Evolutionary conservation across 768 basidiomycete genomes (phyloP).

Genomic region (Neoboletus subvelutipes): DNA sequence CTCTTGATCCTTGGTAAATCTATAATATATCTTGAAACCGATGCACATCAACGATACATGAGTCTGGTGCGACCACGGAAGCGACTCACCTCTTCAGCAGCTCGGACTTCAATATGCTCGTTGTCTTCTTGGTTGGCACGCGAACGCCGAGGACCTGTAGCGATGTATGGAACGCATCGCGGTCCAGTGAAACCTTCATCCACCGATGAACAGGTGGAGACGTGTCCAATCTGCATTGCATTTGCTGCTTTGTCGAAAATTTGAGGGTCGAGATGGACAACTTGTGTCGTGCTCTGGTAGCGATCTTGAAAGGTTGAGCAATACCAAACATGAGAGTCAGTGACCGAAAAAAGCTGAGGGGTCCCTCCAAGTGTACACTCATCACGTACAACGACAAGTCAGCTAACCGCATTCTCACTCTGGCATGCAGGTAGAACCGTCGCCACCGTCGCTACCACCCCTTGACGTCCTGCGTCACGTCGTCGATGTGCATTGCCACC

Average conservation of each 20-base stretch:
- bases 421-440: not conserved
- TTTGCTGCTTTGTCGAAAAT: conserved; percentile 5
- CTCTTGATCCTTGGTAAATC: conserved; percentile 67
- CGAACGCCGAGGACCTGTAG: conserved; percentile 69
- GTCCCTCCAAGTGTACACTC: not conserved
- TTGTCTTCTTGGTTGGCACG: conserved; percentile 56
- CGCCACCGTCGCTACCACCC: conserved; percentile 21
- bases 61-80: not conserved
- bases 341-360: not conserved
- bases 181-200: conserved; percentile 56
- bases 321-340: conserved; percentile 17
- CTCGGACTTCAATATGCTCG: conserved; percentile 53
- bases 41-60: conserved; percentile 10
- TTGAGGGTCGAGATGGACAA: conserved; percentile 1
- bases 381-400: not conserved
- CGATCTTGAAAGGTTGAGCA: conserved; percentile 5
- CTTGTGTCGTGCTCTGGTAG: conserved; percentile 6
- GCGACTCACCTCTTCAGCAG: conserved; percentile 56
- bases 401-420: not conserved
- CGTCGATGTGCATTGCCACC: conserved; percentile 90
- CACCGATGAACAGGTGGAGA: conserved; percentile 52
- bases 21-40: conserved; percentile 51
- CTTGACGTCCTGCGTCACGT: conserved; percentile 60
- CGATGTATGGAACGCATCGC: conserved; percentile 59
- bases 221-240: conserved; percentile 32